These are phyloP conservation scores for Linnemannia elongata DNA, from an alignment of 192 early-diverging fungal species.

Conservation along the genomic window DNA sequence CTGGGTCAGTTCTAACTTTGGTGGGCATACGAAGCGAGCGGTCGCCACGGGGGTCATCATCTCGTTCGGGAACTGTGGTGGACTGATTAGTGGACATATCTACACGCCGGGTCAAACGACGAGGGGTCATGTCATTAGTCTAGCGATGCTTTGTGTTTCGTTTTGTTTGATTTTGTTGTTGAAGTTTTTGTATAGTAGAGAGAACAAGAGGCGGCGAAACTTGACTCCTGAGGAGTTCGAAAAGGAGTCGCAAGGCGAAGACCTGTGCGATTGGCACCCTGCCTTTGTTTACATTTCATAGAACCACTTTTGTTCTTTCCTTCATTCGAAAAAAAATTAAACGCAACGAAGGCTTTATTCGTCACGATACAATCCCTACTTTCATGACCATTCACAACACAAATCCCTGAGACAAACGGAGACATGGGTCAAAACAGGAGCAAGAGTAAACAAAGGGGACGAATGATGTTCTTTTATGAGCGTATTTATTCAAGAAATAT, in stretches of 20 bases:
- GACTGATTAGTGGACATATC: slow-evolving; percentile 75
- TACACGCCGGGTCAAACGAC: slow-evolving; percentile 65
- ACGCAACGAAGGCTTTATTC: not conserved
- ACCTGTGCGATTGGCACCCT: slow-evolving; percentile 56
- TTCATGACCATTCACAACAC: not conserved
- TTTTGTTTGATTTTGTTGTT: slow-evolving; percentile 57
- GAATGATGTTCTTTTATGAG: not conserved
- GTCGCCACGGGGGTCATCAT: slow-evolving; percentile 73
- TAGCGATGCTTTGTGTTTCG: not conserved
- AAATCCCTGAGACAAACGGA: not conserved
- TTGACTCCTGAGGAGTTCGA: slow-evolving; percentile 61
- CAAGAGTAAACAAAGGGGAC: not conserved
- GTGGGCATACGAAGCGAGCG: slow-evolving; percentile 78
- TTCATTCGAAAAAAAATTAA: not conserved
- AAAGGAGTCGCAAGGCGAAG: slow-evolving; percentile 48
- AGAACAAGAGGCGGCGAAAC: slow-evolving; percentile 68
- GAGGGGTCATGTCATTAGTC: not conserved
- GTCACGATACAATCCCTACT: not conserved
- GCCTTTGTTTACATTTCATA: slow-evolving; percentile 12
- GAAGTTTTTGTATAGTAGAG: slow-evolving; percentile 65
- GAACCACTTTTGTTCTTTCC: not conserved
- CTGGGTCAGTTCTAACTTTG: slow-evolving; percentile 71
- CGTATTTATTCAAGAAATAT: slow-evolving; percentile 8
- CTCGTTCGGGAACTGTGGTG: slow-evolving; percentile 77
- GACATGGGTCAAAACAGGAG: not conserved